A percentile compares a stretch with the other conserved stretches of the same genome.
phyloP scores from a whole-genome alignment of 2,329 filamentous ascomycete genomes.

The Colletotrichum eleusines region DNA sequence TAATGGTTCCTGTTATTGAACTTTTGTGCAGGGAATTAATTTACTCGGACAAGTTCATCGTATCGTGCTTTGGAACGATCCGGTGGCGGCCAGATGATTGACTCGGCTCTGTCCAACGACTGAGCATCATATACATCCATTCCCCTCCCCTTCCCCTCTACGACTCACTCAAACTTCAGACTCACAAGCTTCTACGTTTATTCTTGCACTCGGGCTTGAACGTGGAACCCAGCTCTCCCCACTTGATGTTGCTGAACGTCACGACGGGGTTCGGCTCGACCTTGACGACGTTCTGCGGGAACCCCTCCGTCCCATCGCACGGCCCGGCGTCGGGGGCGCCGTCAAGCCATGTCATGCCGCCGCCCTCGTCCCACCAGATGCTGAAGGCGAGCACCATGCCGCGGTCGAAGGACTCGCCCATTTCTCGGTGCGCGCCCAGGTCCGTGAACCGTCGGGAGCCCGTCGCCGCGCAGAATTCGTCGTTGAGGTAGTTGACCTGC shows the following conservation, averaged over 20 bases:
- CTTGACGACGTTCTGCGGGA: conserved; percentile 60
- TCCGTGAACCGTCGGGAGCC: conserved; percentile 49
- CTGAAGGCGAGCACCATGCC: conserved; percentile 66
- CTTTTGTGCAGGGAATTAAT: background rate
- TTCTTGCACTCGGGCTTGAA: conserved; percentile 47
- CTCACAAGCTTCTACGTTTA: conserved; percentile 25
- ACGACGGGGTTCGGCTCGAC: conserved; percentile 63
- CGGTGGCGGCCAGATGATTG: no score
- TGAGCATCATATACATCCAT: background rate
- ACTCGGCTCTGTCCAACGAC: background rate
- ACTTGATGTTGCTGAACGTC: conserved; percentile 68
- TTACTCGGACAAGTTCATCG: background rate
- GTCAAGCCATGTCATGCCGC: conserved; percentile 68
- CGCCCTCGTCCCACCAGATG: conserved; percentile 65
- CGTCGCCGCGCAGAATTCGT: conserved; percentile 52
- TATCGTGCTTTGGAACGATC: no score
- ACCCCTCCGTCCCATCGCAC: conserved; percentile 65
- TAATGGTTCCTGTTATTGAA: background rate
- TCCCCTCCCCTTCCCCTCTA: background rate
- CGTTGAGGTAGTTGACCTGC: conserved; percentile 53
- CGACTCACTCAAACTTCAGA: background rate
- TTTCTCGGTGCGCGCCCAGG: conserved; percentile 57
- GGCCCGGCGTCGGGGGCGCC: conserved; percentile 58
- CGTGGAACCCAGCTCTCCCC: conserved; percentile 71
- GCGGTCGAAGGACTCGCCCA: conserved; percentile 59